Base-by-base conservation (phyloP, 2,329 filamentous ascomycete genomes). In the Sodiomyces alkalinus region DNA sequence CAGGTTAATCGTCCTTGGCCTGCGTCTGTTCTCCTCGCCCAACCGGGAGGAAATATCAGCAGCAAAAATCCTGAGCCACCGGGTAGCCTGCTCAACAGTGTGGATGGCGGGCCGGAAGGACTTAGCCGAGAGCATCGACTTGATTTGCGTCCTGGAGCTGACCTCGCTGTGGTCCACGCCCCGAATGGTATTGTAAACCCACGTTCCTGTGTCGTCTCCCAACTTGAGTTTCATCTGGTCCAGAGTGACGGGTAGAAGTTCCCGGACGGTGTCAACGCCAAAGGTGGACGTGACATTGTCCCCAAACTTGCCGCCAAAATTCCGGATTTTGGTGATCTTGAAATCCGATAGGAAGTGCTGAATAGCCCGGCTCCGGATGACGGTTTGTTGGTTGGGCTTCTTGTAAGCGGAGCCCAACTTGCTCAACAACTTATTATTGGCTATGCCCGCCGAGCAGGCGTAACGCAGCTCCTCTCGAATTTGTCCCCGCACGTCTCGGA, bases 41-140 rank as follows among this genome's bases (percentile, higher is more conserved):
- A 96, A 64, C 22, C 90, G 73, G 30, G 81, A 77, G 52, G 80
- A 90, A 28, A 98, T 92, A 48, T 98, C 90, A 1, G 83, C 81
- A 4, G 70, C 74, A 48, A 96, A 96, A 30, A 98, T 94, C 8
- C 77, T 68, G 21, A 98, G 60, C 90, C 90, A 98, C 34, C 74
- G 75, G 15, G 69, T 60, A 1, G 77, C 87, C 48, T 92, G 81
- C 14, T 90, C 82, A 12, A 70, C 57, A 3, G 64, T 77, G 40
- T 74, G 80, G 46, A 96, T 87, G 31, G 67, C 73, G 0, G 90
- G 90, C 16, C 81, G 68, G 45, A 98, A 98, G 0, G 85, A 92
- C 48, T 98, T 98, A 13, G 90, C 86, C 2, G 85, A 94, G 10
- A 96, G 62, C 86, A 98, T 96, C 11, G 80, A 90, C 50, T 96